phyloP scores from a whole-genome alignment of 805 yeast species.

The Lipomyces spencermartinsiae region DNA sequence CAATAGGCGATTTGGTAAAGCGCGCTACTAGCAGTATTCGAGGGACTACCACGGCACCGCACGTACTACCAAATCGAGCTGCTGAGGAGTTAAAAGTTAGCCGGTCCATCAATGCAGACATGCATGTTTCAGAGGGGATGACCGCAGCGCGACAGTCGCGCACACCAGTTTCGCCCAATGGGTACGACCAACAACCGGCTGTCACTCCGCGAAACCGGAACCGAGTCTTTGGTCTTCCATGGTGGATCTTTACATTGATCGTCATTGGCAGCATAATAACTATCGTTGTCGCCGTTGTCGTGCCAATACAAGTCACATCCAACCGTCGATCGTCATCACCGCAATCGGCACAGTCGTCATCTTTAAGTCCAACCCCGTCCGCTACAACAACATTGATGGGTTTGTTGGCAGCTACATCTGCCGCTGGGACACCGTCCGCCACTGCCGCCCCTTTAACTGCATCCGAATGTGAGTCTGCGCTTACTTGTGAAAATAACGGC shows the following conservation, averaged over 20 bases:
- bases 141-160: background rate
- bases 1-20: constrained; percentile 17
- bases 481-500: constrained; percentile 29
- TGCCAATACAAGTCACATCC: constrained; percentile 28
- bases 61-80: background rate
- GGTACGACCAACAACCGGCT: constrained; percentile 16
- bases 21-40: constrained; percentile 12
- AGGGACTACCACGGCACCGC: background rate
- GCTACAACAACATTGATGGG: background rate
- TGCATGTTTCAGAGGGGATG: background rate
- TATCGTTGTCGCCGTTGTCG: constrained; percentile 29
- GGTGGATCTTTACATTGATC: constrained; percentile 27
- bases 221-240: constrained; percentile 25
- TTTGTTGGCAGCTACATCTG: background rate
- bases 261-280: constrained; percentile 5
- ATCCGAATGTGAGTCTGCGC: constrained; percentile 13
- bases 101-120: background rate
- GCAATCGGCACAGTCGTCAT: background rate
- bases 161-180: constrained; percentile 5
- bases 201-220: constrained; percentile 15
- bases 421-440: constrained; percentile 5
- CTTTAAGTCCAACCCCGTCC: background rate
- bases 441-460: constrained; percentile 10
- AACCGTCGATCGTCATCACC: background rate
- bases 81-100: background rate